Conservation (phyloP, 2,329 filamentous ascomycete genomes). For the Diaporthe nobilis region DNA sequence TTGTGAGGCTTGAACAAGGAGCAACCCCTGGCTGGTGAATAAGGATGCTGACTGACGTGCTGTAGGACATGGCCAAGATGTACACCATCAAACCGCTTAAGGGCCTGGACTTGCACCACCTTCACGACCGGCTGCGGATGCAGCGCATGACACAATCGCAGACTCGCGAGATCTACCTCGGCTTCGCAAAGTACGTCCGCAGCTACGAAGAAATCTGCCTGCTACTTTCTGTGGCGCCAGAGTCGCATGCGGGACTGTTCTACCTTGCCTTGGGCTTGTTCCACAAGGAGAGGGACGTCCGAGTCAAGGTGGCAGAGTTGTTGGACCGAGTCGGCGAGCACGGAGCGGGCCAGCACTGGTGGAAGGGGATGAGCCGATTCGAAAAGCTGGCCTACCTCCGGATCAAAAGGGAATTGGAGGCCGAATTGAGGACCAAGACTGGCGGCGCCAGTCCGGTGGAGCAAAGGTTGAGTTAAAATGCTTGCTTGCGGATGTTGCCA, state of each 20-base stretch:
- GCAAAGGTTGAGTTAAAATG: constrained; percentile 63
- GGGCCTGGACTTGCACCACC: constrained; percentile 88
- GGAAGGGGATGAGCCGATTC: constrained; percentile 87
- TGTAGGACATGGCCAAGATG: constrained; percentile 74
- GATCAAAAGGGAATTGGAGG: constrained; percentile 76
- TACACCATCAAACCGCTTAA: constrained; percentile 79
- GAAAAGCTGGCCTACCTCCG: constrained; percentile 88
- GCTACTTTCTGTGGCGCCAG: constrained; percentile 84
- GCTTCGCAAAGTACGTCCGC: constrained; percentile 81
- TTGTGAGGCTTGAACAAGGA: constrained; percentile 39
- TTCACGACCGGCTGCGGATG: constrained; percentile 90
- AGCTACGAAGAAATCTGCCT: constrained; percentile 90
- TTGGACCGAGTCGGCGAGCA: constrained; percentile 87
- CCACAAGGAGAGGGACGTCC: constrained; percentile 86
- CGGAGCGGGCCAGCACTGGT: constrained; percentile 94
- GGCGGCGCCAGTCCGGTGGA: constrained; percentile 52
- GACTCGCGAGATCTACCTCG: constrained; percentile 87
- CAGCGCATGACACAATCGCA: constrained; percentile 83
- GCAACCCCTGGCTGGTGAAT: constrained; percentile 47
- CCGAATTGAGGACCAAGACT: constrained; percentile 62
- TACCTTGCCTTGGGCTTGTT: constrained; percentile 93
- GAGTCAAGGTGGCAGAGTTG: constrained; percentile 82
- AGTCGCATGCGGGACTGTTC: constrained; percentile 90
- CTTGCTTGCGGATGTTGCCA: constrained; percentile 28
- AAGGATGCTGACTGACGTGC: constrained; percentile 51